Conservation (phyloP, 2,329 filamentous ascomycete genomes). For the Xylaria sp. region DNA sequence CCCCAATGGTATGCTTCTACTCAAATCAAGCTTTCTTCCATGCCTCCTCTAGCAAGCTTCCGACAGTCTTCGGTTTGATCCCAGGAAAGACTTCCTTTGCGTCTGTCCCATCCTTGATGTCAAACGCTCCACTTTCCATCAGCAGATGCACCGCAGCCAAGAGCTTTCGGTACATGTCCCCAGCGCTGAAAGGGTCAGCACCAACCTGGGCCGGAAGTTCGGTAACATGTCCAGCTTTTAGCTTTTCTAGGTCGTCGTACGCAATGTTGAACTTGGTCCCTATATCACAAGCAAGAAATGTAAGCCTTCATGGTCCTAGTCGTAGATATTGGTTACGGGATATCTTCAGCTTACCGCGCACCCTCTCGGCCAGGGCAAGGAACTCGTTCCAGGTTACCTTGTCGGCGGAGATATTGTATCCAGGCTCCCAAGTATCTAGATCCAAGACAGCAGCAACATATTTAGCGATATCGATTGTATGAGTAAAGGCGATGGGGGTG, state of each 20-base stretch:
- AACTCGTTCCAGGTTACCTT: constrained; percentile 18
- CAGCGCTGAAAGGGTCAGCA: neutral
- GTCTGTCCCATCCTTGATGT: neutral
- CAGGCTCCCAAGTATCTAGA: constrained; percentile 2
- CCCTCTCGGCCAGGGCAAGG: neutral
- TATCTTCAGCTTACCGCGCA: constrained; percentile 2
- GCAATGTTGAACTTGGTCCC: constrained; percentile 7
- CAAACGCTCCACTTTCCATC: neutral
- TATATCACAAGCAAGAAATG: neutral
- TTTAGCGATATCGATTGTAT: constrained; percentile 9
- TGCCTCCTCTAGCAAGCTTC: neutral
- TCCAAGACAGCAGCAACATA: constrained; percentile 13
- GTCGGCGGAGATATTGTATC: neutral
- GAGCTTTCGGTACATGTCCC: neutral
- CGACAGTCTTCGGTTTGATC: constrained; percentile 10
- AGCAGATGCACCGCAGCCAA: neutral
- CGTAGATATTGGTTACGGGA: neutral
- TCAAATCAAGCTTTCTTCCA: constrained; percentile 5
- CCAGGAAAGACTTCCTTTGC: constrained; percentile 1
- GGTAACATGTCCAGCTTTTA: constrained; percentile 6
- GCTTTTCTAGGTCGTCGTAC: constrained; percentile 15
- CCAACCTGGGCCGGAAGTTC: constrained; percentile 7
- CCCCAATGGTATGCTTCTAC: no score
- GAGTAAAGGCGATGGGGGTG: constrained; percentile 6
- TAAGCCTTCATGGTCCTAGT: neutral